Evolutionary conservation across 805 yeast species (phyloP).

Genomic region (Suhomyces pyralidae): DNA sequence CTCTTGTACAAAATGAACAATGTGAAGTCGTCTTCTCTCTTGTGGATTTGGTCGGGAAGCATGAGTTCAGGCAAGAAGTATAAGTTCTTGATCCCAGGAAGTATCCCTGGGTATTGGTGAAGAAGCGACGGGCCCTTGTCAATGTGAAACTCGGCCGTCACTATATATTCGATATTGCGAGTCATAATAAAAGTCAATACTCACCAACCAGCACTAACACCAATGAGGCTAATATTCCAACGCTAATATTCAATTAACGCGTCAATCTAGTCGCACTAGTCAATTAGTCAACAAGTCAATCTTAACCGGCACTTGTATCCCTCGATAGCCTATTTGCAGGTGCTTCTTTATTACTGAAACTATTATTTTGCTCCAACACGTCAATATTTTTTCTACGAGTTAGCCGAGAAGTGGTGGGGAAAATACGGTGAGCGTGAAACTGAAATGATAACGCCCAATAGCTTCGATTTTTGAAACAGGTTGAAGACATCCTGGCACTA

Average conservation of each 20-base stretch:
- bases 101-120: constrained; percentile 53
- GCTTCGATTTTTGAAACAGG: neutral
- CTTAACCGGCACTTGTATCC: neutral
- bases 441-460: neutral
- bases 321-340: neutral
- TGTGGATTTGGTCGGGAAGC: constrained; percentile 61
- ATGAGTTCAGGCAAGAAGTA: constrained; percentile 50
- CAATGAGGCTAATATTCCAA: no score
- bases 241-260: neutral
- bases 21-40: constrained; percentile 57
- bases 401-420: constrained; percentile 4
- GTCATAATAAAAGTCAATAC: constrained; percentile 5
- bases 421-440: neutral
- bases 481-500: neutral
- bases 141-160: constrained; percentile 79
- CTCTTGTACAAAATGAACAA: constrained; percentile 51
- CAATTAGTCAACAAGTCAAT: neutral
- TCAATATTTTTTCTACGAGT: constrained; percentile 1
- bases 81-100: constrained; percentile 37
- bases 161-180: constrained; percentile 49
- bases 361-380: neutral
- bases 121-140: constrained; percentile 66
- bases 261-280: neutral
- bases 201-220: no score
- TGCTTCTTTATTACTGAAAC: neutral